phyloP scores from a whole-genome alignment of 225 moss, liverwort and hornwort genomes.

The Polytrichum formosum region DNA sequence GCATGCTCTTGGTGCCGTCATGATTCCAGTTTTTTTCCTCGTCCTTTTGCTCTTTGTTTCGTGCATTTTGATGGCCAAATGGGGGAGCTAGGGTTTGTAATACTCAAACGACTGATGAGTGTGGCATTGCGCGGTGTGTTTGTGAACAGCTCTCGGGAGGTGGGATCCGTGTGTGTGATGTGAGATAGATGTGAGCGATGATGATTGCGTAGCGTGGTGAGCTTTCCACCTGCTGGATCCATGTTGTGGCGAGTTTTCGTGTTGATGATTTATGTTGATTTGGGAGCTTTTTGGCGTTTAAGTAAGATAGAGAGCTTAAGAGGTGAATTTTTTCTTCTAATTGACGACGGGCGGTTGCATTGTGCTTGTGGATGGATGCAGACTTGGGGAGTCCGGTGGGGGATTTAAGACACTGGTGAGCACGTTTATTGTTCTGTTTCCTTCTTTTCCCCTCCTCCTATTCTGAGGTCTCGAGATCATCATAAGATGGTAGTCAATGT shows the following conservation, averaged over 20 bases:
- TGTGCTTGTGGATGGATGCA: conserved; percentile 2
- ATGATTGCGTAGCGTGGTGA: background rate
- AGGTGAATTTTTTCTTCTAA: background rate
- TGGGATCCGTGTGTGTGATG: background rate
- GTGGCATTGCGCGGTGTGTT: background rate
- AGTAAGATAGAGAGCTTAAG: background rate
- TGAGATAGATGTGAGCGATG: background rate
- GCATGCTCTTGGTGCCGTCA: background rate
- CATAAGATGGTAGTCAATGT: background rate
- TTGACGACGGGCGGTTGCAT: background rate
- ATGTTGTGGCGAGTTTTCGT: background rate
- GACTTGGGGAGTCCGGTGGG: conserved; percentile 11
- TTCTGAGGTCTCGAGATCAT: background rate
- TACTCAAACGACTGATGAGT: background rate
- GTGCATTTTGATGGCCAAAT: background rate
- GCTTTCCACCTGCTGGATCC: background rate
- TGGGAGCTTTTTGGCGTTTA: background rate
- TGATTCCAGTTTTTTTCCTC: background rate
- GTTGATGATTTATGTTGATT: background rate
- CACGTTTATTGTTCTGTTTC: background rate
- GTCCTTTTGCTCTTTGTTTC: background rate
- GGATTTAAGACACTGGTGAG: conserved; percentile 5
- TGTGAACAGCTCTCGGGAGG: background rate
- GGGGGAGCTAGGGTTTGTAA: background rate
- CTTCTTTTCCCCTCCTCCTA: background rate